Percentiles rank a stretch among this genome's conserved stretches.
Evolutionary conservation across 495 filamentous ascomycete species (phyloP).

Genomic region (Durotheca rogersii): DNA sequence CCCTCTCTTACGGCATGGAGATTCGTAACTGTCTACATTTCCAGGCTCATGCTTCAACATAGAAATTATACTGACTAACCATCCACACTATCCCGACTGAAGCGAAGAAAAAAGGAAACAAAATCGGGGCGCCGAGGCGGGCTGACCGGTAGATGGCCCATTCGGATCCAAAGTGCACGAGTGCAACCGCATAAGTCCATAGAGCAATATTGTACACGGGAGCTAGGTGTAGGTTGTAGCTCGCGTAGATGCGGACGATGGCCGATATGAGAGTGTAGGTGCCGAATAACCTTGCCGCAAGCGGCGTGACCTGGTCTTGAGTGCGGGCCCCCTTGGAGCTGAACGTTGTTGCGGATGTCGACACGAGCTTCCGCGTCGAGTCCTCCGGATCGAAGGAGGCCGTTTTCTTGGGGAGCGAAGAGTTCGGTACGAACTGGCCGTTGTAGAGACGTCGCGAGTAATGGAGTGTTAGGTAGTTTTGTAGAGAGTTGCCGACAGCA

Average conservation of each 20-base stretch:
- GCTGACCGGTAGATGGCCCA: conserved; percentile 74
- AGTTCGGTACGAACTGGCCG: conserved; percentile 51
- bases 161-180: conserved; percentile 79
- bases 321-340: conserved; percentile 51
- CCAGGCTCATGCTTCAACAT: conserved; percentile 48
- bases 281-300: conserved; percentile 82
- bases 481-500: conserved; percentile 76
- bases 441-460: conserved; percentile 79
- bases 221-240: conserved; percentile 75
- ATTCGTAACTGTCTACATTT: not conserved
- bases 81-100: conserved; percentile 78
- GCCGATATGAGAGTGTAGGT: conserved; percentile 83
- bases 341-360: conserved; percentile 35
- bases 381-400: conserved; percentile 46
- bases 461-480: conserved; percentile 71
- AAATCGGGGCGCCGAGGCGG: conserved; percentile 64
- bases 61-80: conserved; percentile 65
- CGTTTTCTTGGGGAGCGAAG: conserved; percentile 34
- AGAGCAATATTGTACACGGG: conserved; percentile 74
- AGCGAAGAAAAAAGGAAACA: conserved; percentile 72
- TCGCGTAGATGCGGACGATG: conserved; percentile 78
- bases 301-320: conserved; percentile 61
- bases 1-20: too few species aligned
- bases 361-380: conserved; percentile 45
- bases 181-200: conserved; percentile 78